Base-by-base conservation (phyloP, 495 filamentous ascomycete species). In the Opeltia flavorubescens region DNA sequence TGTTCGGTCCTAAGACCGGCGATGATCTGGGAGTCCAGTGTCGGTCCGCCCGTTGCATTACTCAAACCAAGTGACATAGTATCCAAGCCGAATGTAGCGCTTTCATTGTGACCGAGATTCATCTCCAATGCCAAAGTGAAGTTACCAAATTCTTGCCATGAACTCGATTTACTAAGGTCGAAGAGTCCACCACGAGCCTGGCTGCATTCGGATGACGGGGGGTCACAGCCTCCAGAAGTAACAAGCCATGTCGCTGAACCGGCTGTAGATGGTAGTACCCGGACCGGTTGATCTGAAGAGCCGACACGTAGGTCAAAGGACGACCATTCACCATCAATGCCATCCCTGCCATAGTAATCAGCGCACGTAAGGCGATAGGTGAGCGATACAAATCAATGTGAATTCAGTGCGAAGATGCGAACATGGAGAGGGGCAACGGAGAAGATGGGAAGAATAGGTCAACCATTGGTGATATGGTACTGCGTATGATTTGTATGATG, bases 41-140 rank as follows among this genome's bases (percentile, higher is more conserved):
- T 66, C 61, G 21, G 68, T 9, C 44, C 68, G 9, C 56, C 54
- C 43, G 47, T 25, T 18, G 53, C 53, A n/a, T n/a, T n/a, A 26
- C 43, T 38, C 25, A 45, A 62, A 24, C 72, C 70, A 1, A 77
- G 44, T 2, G 65, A 66, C 5, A 79, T 35, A 1, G 63, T 70
- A 26, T 79, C 76, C 12, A 66, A 61, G 1, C 71, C 74, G 50
- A 65, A 77, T 38, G 63, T 45, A 17, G 65, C 68, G 53, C 59
- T 65, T 35, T 64, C 47, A 13, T 66, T 66, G 48, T 58, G 60
- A 15, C 59, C 59, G 2, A 77, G 59, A 46, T 69, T 67, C 20
- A 52, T 54, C 38, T 66, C 69, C 25, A 67, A 52, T 13, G 61
- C 67, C 24, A 72, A 57, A 15, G 20, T 65, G 46, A 57, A 70